phyloP scores from a whole-genome alignment of 148 eudicot genomes.

The Polygonum maritimum region DNA sequence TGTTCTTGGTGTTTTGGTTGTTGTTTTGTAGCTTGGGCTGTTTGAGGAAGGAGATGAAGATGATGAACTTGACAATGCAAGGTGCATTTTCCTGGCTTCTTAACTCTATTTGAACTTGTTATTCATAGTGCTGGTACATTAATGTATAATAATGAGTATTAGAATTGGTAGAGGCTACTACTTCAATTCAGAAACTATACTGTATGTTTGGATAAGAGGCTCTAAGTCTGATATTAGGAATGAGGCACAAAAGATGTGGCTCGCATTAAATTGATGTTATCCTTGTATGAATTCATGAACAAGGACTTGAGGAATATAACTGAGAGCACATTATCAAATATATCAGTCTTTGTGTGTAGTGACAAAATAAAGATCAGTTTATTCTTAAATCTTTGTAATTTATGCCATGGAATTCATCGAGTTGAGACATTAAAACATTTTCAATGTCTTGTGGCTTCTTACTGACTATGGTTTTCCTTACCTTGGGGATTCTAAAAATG shows the following conservation, averaged over 20 bases:
- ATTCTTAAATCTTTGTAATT: neutral
- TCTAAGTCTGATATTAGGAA: neutral
- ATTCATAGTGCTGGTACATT: neutral
- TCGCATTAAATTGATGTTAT: neutral
- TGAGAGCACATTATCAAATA: neutral
- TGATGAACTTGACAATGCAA: conserved; percentile 29
- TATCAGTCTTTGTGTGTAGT: neutral
- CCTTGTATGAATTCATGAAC: neutral
- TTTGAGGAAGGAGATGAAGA: conserved; percentile 39
- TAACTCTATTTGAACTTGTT: neutral
- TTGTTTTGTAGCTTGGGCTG: conserved; percentile 45
- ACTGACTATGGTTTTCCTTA: neutral
- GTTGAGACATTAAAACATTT: neutral
- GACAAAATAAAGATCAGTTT: neutral
- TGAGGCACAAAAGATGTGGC: neutral
- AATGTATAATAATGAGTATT: neutral
- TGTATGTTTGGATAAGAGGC: neutral
- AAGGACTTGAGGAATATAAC: neutral
- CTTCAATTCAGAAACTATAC: neutral
- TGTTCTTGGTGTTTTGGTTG: conserved; percentile 9
- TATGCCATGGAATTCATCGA: neutral
- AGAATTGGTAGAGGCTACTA: neutral
- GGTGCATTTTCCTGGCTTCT: conserved; percentile 24
- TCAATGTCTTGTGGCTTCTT: neutral
- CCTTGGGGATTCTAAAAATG: neutral